phyloP scores from a whole-genome alignment of 352 stramenopile genomes.

The Globisporangium carolinianum region DNA sequence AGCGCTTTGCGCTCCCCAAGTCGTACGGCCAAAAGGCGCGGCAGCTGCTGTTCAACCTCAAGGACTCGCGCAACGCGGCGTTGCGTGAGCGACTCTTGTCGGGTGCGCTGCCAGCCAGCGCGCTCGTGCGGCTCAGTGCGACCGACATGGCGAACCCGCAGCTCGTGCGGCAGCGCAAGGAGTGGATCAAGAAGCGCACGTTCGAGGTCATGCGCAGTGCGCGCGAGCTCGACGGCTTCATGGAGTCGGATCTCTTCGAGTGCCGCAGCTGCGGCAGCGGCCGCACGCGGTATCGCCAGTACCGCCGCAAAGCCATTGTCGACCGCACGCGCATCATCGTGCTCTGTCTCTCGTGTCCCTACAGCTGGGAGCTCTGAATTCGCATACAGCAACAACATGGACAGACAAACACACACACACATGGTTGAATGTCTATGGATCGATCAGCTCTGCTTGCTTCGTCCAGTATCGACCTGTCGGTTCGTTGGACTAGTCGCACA shows the following conservation, averaged over 20 bases:
- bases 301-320: conserved; percentile 77
- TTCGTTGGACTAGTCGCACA: too few species aligned
- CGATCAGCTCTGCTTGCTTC: too few species aligned
- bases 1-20: conserved; percentile 67
- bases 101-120: conserved; percentile 37
- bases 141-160: conserved; percentile 84
- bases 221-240: conserved; percentile 56
- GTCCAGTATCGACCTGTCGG: too few species aligned
- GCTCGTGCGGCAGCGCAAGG: conserved; percentile 67
- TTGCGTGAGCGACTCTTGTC: conserved; percentile 65
- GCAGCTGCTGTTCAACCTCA: conserved; percentile 80
- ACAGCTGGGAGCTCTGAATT: conserved; percentile 70
- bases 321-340: conserved; percentile 81
- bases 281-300: conserved; percentile 73
- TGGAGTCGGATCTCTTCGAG: conserved; percentile 74
- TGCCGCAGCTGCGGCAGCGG: conserved; percentile 72
- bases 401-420: neutral
- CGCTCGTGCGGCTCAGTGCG: conserved; percentile 70
- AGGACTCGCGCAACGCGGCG: conserved; percentile 57
- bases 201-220: conserved; percentile 76
- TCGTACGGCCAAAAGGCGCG: conserved; percentile 75
- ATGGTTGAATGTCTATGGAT: neutral
- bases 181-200: conserved; percentile 84
- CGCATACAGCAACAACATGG: neutral
- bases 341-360: conserved; percentile 67